Conservation (phyloP, 2,329 filamentous ascomycete genomes). For the Alternaria tenuissima region DNA sequence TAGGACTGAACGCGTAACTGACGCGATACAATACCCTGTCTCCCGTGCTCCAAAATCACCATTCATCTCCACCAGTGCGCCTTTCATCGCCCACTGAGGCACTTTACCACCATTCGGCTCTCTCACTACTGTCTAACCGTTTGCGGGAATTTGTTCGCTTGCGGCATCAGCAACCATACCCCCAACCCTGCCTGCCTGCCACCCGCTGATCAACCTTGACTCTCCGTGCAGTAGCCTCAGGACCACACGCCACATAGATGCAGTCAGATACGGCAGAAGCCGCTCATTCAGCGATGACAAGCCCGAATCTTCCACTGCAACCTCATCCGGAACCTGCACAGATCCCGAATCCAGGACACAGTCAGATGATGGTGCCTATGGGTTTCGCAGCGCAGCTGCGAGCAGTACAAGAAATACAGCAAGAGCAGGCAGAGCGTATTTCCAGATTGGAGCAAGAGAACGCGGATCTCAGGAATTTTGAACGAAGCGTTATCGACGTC, state of each 20-base stretch:
- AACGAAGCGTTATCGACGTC: neutral
- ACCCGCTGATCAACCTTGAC: neutral
- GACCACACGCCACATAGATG: neutral
- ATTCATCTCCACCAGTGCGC: neutral
- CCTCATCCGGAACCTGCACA: neutral
- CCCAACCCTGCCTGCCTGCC: neutral
- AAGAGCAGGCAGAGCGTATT: conserved; percentile 16
- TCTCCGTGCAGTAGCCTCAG: neutral
- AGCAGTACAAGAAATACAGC: conserved; percentile 20
- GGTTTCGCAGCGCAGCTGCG: conserved; percentile 27
- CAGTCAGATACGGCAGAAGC: neutral
- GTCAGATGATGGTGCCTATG: conserved; percentile 16
- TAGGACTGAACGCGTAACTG: neutral
- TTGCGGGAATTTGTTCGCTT: neutral
- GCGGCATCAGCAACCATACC: neutral
- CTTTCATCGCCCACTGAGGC: neutral
- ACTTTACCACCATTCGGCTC: too few relatives aligned
- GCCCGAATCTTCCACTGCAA: neutral
- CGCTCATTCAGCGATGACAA: neutral
- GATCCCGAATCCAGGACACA: neutral
- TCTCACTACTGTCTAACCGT: neutral
- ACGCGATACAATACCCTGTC: neutral
- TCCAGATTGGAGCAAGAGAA: conserved; percentile 22
- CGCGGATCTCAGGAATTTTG: conserved; percentile 8
- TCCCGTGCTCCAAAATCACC: neutral